Base-by-base conservation (phyloP, 2,329 filamentous ascomycete species). In the Cytospora paraplurivora region DNA sequence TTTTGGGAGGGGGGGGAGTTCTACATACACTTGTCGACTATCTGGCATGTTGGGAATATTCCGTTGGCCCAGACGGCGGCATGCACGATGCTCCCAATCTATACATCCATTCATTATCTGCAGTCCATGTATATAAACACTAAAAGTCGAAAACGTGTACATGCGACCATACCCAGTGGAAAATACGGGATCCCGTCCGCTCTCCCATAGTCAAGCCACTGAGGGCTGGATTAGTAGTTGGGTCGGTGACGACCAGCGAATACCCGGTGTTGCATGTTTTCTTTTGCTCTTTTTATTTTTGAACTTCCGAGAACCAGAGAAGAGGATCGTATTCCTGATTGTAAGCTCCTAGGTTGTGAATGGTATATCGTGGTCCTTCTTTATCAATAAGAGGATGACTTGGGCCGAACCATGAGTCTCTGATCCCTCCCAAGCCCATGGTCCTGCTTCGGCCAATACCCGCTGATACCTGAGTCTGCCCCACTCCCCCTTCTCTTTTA, bases 271-370 rank as follows among this genome's bases (percentile, higher is more conserved):
- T 60, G 58, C 50, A 60, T 54, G 58, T 60, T 15, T 47, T 4
- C 54, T 60, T 54, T 60, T 37, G 10, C 13, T 47, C 12, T 54
- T 38, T 69, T 69, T 56, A 11, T 47, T 21, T 12, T 21, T 47
- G 38, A 15, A n/a, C n/a, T n/a, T n/a, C n/a, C 2, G 27, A 27
- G 27, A 27, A 27, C 27, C 2, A 27, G 4, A 3, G 27, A 27
- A 27, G 27, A 4, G 4, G 27, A 27, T 27, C 4, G 27, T 3
- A 27, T 27, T 4, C 27, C 4, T 27, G 27, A 27, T 4, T 27
- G 27, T 4, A 27, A 27, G 27, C 27, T 27, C n/a, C n/a, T n/a
- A 27, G 27, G 27, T 27, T 27, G 4, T 27, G 27, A 27, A 27
- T 27, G 27, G 27, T 27, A 4, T 3, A 2, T 27, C 38, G 38